Base-by-base conservation (phyloP, 495 filamentous ascomycete genomes). In the Penicillium steckii region DNA sequence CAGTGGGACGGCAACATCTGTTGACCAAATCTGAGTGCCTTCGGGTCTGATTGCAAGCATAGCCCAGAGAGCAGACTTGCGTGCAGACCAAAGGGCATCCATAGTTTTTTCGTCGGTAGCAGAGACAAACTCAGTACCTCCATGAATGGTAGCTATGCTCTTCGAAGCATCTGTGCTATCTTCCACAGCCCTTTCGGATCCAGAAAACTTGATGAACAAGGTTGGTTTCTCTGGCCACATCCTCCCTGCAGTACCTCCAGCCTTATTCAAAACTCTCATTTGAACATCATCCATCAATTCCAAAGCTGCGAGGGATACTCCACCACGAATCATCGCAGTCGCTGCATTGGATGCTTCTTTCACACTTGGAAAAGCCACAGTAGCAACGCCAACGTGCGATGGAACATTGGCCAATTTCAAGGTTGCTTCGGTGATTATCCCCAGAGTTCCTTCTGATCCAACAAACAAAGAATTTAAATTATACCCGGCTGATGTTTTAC, bases 261-360 rank as follows among this genome's bases (percentile, higher is more conserved):
- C 84, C 37, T 77, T 65, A 70, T 97, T 97, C 71, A 97, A 91
- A 55, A 90, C 90, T 52, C 80, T 79, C 93, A 97, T 97, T 71
- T 95, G 90, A 24, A 91, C 87, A 61, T 97, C 92, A 68, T 97
- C 93, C 33, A 97, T 73, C 35, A 97, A 84, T 68, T 97, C 93
- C 67, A 97, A 85, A 8, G 91, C 91, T 17, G 90, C 90, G 17
- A 97, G 85, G 0, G 87, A 87, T 18, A 96, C 78, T 47, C 91
- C 92, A 32, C 86, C 83, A 18, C 81, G 80, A 22, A 96, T 91
- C 18, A 96, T 81, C 48, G 81, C 78, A 55, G 87, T 85, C 1
- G 91, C 93, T 55, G 88, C 88, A 55, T 87, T 81, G 8, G 93
- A 91, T 18, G 92, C 92, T 46, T 88, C 78, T 17, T 85, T 84